phyloP scores from a whole-genome alignment of 306 rosid species.

The Sicyos baderoa region DNA sequence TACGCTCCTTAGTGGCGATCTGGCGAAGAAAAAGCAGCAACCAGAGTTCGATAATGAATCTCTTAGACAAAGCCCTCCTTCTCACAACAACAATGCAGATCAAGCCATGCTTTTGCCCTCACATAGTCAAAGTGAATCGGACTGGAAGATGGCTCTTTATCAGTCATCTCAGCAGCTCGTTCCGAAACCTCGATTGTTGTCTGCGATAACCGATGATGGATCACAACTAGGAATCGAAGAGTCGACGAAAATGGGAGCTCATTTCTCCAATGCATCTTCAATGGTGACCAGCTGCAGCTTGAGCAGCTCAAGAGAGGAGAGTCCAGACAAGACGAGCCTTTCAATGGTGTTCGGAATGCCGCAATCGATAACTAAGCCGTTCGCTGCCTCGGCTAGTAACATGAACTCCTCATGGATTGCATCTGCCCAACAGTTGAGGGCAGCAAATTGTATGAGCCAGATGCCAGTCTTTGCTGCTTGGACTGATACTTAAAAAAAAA shows the following conservation, averaged over 20 bases:
- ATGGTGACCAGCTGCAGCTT: conserved; percentile 66
- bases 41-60: conserved; percentile 25
- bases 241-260: conserved; percentile 31
- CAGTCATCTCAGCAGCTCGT: conserved; percentile 39
- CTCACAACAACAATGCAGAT: conserved; percentile 4
- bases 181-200: not conserved
- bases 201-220: conserved; percentile 8
- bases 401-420: conserved; percentile 16
- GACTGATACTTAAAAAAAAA: not conserved
- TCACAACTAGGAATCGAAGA: conserved; percentile 11
- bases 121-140: conserved; percentile 36
- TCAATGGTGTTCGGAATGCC: conserved; percentile 41
- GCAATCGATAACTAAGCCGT: conserved; percentile 40
- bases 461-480: conserved; percentile 16
- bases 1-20: conserved; percentile 64
- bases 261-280: conserved; percentile 60
- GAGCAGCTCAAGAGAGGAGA: conserved; percentile 35
- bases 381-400: conserved; percentile 17
- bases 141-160: conserved; percentile 48
- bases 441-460: conserved; percentile 14
- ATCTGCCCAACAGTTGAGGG: conserved; percentile 16
- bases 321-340: conserved; percentile 51
- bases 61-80: conserved; percentile 23
- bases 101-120: conserved; percentile 20
- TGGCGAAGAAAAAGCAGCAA: conserved; percentile 40